These are phyloP conservation scores for Debaryomyces nepalensis DNA, from an alignment of 1,139 yeast species.

Conservation along the genomic window DNA sequence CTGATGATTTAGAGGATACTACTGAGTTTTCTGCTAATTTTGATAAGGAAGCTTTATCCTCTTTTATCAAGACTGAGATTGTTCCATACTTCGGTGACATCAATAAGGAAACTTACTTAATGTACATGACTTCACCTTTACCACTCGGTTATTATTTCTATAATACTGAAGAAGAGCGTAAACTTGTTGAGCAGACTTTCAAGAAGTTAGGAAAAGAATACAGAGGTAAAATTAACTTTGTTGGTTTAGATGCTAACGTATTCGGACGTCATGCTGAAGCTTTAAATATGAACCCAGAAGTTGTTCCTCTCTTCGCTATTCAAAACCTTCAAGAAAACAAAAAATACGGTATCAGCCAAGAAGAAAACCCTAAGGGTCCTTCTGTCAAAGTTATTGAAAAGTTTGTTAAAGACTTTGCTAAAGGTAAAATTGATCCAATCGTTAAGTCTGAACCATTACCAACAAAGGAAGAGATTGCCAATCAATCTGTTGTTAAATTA, in stretches of 20 bases:
- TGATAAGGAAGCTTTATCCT: slow-evolving; percentile 41
- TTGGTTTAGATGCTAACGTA: slow-evolving; percentile 78
- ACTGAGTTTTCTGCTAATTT: slow-evolving; percentile 28
- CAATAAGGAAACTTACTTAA: slow-evolving; percentile 76
- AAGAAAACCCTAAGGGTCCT: slow-evolving; percentile 47
- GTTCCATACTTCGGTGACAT: slow-evolving; percentile 93
- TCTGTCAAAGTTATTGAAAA: slow-evolving; percentile 49
- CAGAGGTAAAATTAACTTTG: slow-evolving; percentile 86
- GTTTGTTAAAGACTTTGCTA: slow-evolving; percentile 66
- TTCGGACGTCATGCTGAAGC: slow-evolving; percentile 90
- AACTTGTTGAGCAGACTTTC: slow-evolving; percentile 55
- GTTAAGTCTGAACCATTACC: slow-evolving; percentile 90
- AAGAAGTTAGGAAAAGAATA: slow-evolving; percentile 68
- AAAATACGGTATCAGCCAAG: slow-evolving; percentile 72
- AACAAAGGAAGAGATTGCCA: slow-evolving; percentile 63
- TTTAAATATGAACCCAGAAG: slow-evolving; percentile 78
- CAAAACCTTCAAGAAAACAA: slow-evolving; percentile 70
- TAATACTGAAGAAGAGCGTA: slow-evolving; percentile 69
- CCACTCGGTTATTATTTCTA: slow-evolving; percentile 93
- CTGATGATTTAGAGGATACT: slow-evolving; percentile 37
- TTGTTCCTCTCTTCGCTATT: slow-evolving; percentile 89
- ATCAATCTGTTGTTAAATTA: slow-evolving; percentile 72
- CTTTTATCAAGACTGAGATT: slow-evolving; percentile 69
- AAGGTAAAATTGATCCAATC: slow-evolving; percentile 70
- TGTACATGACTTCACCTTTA: slow-evolving; percentile 69